Evolutionary conservation across 202 grass and related monocot genomes (phyloP).

Genomic region (Panicum hallii): DNA sequence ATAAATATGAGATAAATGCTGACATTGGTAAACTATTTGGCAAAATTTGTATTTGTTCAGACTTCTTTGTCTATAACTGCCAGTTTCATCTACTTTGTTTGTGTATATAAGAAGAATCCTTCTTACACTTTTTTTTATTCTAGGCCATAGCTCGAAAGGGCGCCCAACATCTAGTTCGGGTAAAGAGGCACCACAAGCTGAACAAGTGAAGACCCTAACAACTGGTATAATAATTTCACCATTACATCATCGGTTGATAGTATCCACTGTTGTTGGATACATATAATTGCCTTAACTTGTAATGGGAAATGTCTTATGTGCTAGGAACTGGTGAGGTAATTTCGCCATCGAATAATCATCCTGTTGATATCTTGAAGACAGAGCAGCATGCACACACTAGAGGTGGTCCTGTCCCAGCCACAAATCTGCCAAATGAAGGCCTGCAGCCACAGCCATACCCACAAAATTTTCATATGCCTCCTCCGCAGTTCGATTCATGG

Average conservation of each 20-base stretch:
- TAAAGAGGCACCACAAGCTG: conserved; percentile 60
- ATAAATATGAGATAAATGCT: conserved; percentile 22
- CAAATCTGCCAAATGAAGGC: conserved; percentile 51
- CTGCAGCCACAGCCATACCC: conserved; percentile 58
- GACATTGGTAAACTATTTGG: conserved; percentile 18
- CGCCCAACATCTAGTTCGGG: conserved; percentile 70
- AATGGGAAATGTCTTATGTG: conserved; percentile 43
- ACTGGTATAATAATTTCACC: conserved; percentile 53
- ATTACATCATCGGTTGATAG: conserved; percentile 24
- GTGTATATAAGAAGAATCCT: conserved; percentile 5
- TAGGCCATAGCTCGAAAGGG: conserved; percentile 82
- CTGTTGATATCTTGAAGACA: conserved; percentile 69
- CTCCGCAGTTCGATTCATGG: conserved; percentile 74
- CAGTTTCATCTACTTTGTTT: conserved; percentile 10
- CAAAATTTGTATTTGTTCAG: conserved; percentile 12
- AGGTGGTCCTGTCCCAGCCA: conserved; percentile 41
- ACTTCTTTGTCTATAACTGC: conserved; percentile 1
- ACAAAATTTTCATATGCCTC: conserved; percentile 53
- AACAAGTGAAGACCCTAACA: conserved; percentile 55
- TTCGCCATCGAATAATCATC: conserved; percentile 36
- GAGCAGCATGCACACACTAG: conserved; percentile 53
- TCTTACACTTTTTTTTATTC: conserved; percentile 35
- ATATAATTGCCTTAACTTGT: conserved; percentile 30
- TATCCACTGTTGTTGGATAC: conserved; percentile 28
- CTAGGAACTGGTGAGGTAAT: conserved; percentile 53